phyloP scores from a whole-genome alignment of 2,329 filamentous ascomycete species.

The Clonostachys rhizophaga region DNA sequence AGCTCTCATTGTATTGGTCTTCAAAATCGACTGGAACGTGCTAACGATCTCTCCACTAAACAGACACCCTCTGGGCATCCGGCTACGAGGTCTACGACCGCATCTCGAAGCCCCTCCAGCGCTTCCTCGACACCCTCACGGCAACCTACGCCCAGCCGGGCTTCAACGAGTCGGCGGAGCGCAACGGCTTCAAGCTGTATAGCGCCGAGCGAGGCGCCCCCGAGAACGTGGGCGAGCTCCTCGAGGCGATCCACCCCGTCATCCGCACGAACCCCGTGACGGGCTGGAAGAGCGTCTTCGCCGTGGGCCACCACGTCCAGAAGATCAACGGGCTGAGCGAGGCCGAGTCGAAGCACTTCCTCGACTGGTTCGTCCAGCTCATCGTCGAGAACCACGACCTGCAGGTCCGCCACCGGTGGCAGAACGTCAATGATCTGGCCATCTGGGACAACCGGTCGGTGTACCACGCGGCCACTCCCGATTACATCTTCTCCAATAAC shows the following conservation, averaged over 20 bases:
- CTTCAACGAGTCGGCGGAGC: constrained; percentile 42
- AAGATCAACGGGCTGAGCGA: constrained; percentile 44
- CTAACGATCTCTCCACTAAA: neutral
- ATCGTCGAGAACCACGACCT: constrained; percentile 51
- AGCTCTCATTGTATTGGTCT: neutral
- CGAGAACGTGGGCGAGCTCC: constrained; percentile 39
- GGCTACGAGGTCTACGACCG: constrained; percentile 65
- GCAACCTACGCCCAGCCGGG: constrained; percentile 46
- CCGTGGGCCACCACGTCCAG: constrained; percentile 43
- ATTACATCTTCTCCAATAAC: constrained; percentile 33
- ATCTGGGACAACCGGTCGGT: constrained; percentile 57
- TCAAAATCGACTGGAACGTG: neutral
- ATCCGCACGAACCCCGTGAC: constrained; percentile 54
- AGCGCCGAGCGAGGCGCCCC: constrained; percentile 38
- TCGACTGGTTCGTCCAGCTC: constrained; percentile 45
- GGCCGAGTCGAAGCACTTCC: constrained; percentile 40
- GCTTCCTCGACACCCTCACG: constrained; percentile 54
- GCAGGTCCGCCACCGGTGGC: constrained; percentile 42
- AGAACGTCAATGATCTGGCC: constrained; percentile 39
- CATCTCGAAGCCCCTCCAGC: constrained; percentile 48
- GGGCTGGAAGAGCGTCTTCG: constrained; percentile 52
- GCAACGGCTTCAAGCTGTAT: constrained; percentile 39
- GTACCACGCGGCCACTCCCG: constrained; percentile 49
- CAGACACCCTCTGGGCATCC: constrained; percentile 62
- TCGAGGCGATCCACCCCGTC: constrained; percentile 48